phyloP scores from a whole-genome alignment of 1,284 basidiomycete species.

The Caloboletus inedulis region DNA sequence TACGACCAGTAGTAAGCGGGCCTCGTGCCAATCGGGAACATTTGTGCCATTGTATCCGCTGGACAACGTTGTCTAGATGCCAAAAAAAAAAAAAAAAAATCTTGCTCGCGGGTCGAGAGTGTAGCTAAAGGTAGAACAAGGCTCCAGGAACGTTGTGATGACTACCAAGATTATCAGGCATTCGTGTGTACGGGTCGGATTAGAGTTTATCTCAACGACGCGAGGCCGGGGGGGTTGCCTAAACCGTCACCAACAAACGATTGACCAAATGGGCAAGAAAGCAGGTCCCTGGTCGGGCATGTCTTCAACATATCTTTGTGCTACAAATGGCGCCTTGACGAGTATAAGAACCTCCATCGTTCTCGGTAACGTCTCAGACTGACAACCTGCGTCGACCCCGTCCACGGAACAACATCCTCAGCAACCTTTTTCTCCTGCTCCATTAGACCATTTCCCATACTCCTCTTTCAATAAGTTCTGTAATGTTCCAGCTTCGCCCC shows the following conservation, averaged over 20 bases:
- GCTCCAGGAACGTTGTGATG: conserved; percentile 30
- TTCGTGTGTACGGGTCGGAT: conserved; percentile 11
- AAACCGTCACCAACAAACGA: conserved; percentile 35
- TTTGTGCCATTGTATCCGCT: conserved; percentile 20
- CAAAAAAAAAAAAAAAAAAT: conserved; percentile 13
- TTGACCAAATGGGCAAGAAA: conserved; percentile 34
- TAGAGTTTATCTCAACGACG: conserved; percentile 25
- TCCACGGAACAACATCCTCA: conserved; percentile 18
- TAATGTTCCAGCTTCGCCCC: conserved; percentile 35
- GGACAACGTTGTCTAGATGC: conserved; percentile 22
- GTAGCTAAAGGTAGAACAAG: conserved; percentile 31
- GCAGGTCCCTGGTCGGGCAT: conserved; percentile 18
- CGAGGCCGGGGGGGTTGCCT: conserved; percentile 25
- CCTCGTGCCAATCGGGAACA: conserved; percentile 21
- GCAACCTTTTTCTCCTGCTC: conserved; percentile 21
- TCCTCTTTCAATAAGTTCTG: conserved; percentile 6
- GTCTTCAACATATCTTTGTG: conserved; percentile 34
- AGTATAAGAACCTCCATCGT: conserved; percentile 29
- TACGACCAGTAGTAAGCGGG: conserved; percentile 7
- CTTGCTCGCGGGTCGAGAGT: neutral
- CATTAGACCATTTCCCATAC: conserved; percentile 21
- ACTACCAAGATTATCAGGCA: conserved; percentile 19
- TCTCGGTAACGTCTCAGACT: conserved; percentile 18
- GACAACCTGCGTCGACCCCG: conserved; percentile 12
- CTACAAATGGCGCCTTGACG: conserved; percentile 25